Evolutionary conservation across 2,329 filamentous ascomycete species (phyloP), one percentile per base, ranked within the genome.

Genomic region (Fusarium proliferatum): DNA sequence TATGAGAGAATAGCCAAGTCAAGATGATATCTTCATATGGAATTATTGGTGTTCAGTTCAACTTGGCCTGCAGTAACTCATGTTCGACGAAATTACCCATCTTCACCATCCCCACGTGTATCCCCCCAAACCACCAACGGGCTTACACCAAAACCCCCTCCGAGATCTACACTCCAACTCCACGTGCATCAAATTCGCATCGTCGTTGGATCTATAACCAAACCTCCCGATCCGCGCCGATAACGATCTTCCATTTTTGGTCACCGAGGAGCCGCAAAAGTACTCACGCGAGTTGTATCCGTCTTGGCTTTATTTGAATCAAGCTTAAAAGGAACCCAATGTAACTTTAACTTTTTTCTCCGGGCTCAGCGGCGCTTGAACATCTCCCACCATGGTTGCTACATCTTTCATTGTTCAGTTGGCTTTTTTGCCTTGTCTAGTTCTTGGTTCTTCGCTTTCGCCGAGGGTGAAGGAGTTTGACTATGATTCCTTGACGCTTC

Each of bases 401-500:
- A 48, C 38, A 9, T 71, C 73, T 52, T 38, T 64, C 3, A 38
- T 79, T 17, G 38, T 76, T 19, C 62, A 56, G 34, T 52, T 78
- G 68, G 73, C 72, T 26, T 62, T 77, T 16, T 43, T 73, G 68
- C 76, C 77, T 12, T 59, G 34, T 19, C 30, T 78, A 28, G 62
- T 65, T 23, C 11, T 76, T 19, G 48, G 67, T 5, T 74, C 74
- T 10, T 61, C 71, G 12, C 60, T 74, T 7, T 41, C 60, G 6
- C 41, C 73, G 8, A 51, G 68, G 34, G 60, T 49, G 2, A 64
- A 71, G 33, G 56, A 48, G 2, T 82, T 82, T 45, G 77, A 81
- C 68, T 72, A 73, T 28, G 74, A 74, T 36, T 75, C 78, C 19
- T 65, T 83, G 7, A 80, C 71, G 15, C 46, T 82, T 19, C 69